These are phyloP conservation scores for Aspergillus brunneoviolaceus DNA, from an alignment of 2,329 filamentous ascomycete species.

Conservation along the genomic window DNA sequence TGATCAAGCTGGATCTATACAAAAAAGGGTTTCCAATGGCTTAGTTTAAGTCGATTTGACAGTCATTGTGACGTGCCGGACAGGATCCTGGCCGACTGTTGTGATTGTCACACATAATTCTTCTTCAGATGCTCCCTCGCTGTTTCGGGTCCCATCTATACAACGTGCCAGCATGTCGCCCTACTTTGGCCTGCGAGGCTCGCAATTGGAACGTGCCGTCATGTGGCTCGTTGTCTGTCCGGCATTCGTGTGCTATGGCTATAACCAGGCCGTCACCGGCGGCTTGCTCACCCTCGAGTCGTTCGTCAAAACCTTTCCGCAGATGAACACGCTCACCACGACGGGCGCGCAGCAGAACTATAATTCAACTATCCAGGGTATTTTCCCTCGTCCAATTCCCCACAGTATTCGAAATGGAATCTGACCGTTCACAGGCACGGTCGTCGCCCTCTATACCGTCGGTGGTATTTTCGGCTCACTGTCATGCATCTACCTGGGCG, in stretches of 20 bases:
- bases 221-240: slow-evolving; percentile 29
- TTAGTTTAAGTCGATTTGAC: background rate
- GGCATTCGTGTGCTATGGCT: slow-evolving; percentile 48
- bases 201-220: slow-evolving; percentile 21
- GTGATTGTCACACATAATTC: background rate
- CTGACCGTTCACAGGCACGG: slow-evolving; percentile 25
- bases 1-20: slow-evolving; percentile 1
- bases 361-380: slow-evolving; percentile 48
- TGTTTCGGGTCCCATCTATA: background rate
- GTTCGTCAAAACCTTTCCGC: slow-evolving; percentile 55
- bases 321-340: slow-evolving; percentile 50
- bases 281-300: slow-evolving; percentile 61
- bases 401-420: background rate
- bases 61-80: background rate
- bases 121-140: slow-evolving; percentile 1
- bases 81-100: background rate
- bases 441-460: slow-evolving; percentile 48
- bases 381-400: background rate
- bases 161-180: slow-evolving; percentile 11
- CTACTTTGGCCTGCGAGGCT: slow-evolving; percentile 27
- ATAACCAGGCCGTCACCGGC: slow-evolving; percentile 53
- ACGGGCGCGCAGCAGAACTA: slow-evolving; percentile 33
- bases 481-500: slow-evolving; percentile 47
- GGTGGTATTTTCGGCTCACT: slow-evolving; percentile 49
- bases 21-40: no score